Percentiles rank a stretch among this genome's conserved stretches.
Evolutionary conservation across 2,329 filamentous ascomycete species (phyloP).

Genomic region (Aspergillus chevalieri): DNA sequence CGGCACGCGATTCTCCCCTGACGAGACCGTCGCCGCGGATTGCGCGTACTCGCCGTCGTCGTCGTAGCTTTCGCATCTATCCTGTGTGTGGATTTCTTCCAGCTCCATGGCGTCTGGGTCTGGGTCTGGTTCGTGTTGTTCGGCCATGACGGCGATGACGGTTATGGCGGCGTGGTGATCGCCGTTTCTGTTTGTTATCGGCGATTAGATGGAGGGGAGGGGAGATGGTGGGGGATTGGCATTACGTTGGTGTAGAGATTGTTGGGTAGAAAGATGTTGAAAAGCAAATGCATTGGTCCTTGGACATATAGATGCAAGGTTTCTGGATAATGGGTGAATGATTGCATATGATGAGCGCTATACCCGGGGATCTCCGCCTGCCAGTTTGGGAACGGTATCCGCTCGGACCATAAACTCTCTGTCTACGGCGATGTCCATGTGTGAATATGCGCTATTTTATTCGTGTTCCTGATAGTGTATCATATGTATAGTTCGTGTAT

Average conservation of each 20-base stretch:
- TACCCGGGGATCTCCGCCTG: not conserved
- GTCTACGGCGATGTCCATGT: not conserved
- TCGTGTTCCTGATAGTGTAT: not conserved
- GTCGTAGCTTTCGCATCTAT: conserved; percentile 3
- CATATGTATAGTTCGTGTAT: not conserved
- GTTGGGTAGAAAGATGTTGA: not conserved
- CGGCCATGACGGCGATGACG: not conserved
- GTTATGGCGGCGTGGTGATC: not conserved
- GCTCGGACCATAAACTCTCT: not conserved
- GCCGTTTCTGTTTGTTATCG: not conserved
- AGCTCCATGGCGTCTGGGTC: conserved; percentile 23
- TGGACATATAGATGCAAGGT: not conserved
- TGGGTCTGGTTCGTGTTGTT: not conserved
- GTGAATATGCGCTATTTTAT: not conserved
- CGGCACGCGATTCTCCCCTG: conserved; percentile 25
- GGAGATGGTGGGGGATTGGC: not conserved
- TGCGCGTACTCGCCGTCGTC: conserved; percentile 18
- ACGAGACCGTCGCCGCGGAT: conserved; percentile 25
- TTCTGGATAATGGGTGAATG: not conserved
- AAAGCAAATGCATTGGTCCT: not conserved
- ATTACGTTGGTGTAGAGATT: not conserved
- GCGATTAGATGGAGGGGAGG: not conserved
- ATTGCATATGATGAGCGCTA: not conserved
- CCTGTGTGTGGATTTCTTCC: conserved; percentile 22
- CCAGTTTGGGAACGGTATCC: not conserved